A percentile compares a stretch with the other conserved stretches of the same genome.
Evolutionary conservation across 2,329 filamentous ascomycete genomes (phyloP).

Genomic region (Claviceps digitariae): DNA sequence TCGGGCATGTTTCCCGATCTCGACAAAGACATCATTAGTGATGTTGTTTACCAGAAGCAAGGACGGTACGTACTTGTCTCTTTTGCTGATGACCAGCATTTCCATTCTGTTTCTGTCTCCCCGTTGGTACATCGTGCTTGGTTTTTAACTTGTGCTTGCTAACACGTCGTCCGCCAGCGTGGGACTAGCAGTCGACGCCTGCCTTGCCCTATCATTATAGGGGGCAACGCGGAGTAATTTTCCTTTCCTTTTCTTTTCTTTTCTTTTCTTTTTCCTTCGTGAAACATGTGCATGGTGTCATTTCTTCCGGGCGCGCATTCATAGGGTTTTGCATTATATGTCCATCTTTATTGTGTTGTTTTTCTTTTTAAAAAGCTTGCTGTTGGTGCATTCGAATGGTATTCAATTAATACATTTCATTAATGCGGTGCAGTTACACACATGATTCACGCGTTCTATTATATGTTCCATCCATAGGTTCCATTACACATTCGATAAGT

Average conservation of each 20-base stretch:
- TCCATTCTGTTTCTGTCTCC: no score
- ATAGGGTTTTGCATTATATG: not conserved
- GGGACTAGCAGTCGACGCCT: constrained; percentile 74
- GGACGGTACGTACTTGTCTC: constrained; percentile 56
- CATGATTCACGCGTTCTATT: no score
- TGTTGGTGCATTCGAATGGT: no score
- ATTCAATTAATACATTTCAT: no score
- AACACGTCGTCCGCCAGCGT: constrained; percentile 38
- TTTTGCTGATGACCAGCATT: not conserved
- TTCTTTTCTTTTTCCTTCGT: not conserved
- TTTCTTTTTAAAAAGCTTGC: no score
- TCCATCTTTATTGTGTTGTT: not conserved
- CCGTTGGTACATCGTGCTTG: no score
- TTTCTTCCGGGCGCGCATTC: not conserved
- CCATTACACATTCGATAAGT: no score
- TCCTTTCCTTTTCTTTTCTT: not conserved
- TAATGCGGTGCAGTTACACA: no score
- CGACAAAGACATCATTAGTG: constrained; percentile 86
- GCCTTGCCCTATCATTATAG: constrained; percentile 51
- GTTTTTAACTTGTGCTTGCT: not conserved
- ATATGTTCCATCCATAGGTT: no score
- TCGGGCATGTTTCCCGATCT: constrained; percentile 95
- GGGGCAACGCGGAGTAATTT: not conserved
- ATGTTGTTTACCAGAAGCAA: constrained; percentile 92
- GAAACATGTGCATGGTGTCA: not conserved